Evolutionary conservation across 1,284 basidiomycete species (phyloP).

Genomic region (Moesziomyces globuligerus): DNA sequence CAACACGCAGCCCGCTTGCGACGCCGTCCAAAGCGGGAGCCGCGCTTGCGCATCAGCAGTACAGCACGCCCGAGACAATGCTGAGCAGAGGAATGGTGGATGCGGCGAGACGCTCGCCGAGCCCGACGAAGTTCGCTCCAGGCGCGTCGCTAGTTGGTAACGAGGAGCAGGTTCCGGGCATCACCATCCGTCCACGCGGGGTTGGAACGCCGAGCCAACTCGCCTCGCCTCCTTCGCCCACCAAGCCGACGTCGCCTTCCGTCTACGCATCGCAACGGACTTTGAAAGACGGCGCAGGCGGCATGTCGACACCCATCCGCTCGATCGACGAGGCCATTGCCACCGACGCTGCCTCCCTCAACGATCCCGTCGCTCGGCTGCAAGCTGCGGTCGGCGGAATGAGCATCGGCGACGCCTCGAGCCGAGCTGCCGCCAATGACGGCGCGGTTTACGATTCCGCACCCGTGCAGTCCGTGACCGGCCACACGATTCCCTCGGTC

Average conservation of each 20-base stretch:
- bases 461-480: constrained; percentile 1
- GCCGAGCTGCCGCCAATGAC: background rate
- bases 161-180: constrained; percentile 34
- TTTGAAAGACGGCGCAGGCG: background rate
- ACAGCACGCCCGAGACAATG: constrained; percentile 28
- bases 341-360: constrained; percentile 14
- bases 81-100: constrained; percentile 15
- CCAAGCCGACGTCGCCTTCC: constrained; percentile 17
- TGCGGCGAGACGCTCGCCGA: constrained; percentile 29
- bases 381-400: constrained; percentile 32
- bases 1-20: constrained; percentile 18
- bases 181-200: constrained; percentile 35
- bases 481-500: constrained; percentile 19
- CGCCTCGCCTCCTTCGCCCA: constrained; percentile 11
- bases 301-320: constrained; percentile 23
- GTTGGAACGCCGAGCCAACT: constrained; percentile 10
- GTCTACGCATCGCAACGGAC: background rate
- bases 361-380: constrained; percentile 30
- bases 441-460: background rate
- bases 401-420: constrained; percentile 8
- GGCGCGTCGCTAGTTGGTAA: constrained; percentile 17
- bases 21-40: constrained; percentile 22
- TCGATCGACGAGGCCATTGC: constrained; percentile 49
- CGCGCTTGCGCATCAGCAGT: constrained; percentile 16
- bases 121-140: constrained; percentile 38